These are phyloP conservation scores for Backusella australiensis DNA, from an alignment of 192 early-diverging fungal genomes.

Conservation along the genomic window DNA sequence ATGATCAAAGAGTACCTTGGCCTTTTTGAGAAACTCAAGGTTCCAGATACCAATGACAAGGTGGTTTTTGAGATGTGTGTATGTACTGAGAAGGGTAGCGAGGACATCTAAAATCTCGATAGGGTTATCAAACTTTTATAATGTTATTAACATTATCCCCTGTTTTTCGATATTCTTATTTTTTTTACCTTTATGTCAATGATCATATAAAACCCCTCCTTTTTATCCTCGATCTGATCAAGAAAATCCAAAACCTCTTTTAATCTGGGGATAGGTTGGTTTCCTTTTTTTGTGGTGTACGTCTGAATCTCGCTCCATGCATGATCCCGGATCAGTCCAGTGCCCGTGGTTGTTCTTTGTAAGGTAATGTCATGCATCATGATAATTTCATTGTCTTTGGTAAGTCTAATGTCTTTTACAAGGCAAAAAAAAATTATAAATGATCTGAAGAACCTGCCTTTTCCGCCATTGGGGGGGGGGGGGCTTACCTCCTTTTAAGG, in stretches of 20 bases:
- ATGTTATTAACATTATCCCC: not conserved
- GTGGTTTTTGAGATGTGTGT: constrained; percentile 18
- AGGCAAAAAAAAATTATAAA: not conserved
- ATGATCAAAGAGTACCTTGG: constrained; percentile 37
- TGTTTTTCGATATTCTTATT: not conserved
- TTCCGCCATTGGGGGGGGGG: too few relatives aligned
- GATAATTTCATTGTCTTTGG: constrained; percentile 48
- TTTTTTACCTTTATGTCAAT: constrained; percentile 53
- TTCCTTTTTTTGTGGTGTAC: constrained; percentile 42
- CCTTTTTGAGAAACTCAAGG: constrained; percentile 43
- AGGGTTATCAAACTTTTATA: constrained; percentile 34
- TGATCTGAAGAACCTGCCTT: not conserved
- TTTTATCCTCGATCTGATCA: constrained; percentile 30
- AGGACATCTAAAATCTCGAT: constrained; percentile 27
- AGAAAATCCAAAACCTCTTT: constrained; percentile 45
- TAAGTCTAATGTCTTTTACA: constrained; percentile 45
- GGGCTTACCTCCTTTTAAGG: constrained; percentile 42
- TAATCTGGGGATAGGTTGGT: constrained; percentile 45
- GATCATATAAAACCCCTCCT: constrained; percentile 43
- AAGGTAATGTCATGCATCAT: constrained; percentile 52
- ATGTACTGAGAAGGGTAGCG: constrained; percentile 11
- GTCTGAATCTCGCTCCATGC: constrained; percentile 49
- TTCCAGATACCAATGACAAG: constrained; percentile 55
- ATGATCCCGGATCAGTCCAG: constrained; percentile 32
- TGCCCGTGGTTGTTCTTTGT: constrained; percentile 50